phyloP scores from a whole-genome alignment of 2,329 filamentous ascomycete genomes.

The Hirsutella thompsonii region DNA sequence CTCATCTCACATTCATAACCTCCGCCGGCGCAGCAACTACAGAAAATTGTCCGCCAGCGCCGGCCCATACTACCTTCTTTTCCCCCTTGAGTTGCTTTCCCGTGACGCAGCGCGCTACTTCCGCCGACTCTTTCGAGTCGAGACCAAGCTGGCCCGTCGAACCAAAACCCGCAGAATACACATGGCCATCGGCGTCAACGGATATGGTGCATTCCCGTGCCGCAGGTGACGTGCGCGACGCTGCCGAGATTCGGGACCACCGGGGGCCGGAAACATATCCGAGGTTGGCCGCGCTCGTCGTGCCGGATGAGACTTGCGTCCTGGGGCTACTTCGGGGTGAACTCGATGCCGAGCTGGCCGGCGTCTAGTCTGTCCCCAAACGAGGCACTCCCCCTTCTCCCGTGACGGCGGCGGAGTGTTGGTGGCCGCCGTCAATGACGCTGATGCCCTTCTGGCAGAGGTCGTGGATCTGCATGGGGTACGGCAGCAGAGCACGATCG shows the following conservation, averaged over 20 bases:
- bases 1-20: too few relatives aligned
- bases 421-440: constrained; percentile 50
- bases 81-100: constrained; percentile 66
- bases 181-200: constrained; percentile 48
- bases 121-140: constrained; percentile 57
- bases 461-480: constrained; percentile 48
- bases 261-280: constrained; percentile 41
- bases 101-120: constrained; percentile 58
- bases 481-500: constrained; percentile 42
- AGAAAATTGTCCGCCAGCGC: constrained; percentile 65
- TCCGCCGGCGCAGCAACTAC: constrained; percentile 34
- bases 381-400: constrained; percentile 33
- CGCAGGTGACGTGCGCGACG: constrained; percentile 32
- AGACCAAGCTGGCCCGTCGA: constrained; percentile 59
- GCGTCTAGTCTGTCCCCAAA: constrained; percentile 43
- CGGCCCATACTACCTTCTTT: constrained; percentile 55
- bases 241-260: background rate
- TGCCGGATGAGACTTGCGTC: constrained; percentile 35
- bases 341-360: constrained; percentile 34
- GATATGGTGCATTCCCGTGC: constrained; percentile 56
- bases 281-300: constrained; percentile 41
- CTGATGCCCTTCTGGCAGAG: constrained; percentile 46
- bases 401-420: constrained; percentile 53
- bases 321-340: constrained; percentile 30
- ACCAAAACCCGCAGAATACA: constrained; percentile 61